Percentiles rank a stretch among this genome's conserved stretches.
Conservation (phyloP, 345 rosid species). For the Pistacia integerrima region DNA sequence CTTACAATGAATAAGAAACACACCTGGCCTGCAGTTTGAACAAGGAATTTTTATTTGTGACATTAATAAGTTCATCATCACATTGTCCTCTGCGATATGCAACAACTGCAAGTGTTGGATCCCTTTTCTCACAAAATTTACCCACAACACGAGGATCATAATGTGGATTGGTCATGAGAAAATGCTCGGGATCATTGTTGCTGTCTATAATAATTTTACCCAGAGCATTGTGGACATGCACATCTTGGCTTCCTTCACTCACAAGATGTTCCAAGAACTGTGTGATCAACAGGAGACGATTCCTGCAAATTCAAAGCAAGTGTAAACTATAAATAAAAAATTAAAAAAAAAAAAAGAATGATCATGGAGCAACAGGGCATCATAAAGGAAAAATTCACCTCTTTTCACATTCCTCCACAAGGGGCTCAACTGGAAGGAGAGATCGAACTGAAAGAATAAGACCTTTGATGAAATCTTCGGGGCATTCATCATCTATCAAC, state of each 20-base stretch:
- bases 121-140: slow-evolving; percentile 98
- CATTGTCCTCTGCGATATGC: slow-evolving; percentile 98
- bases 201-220: slow-evolving; percentile 99
- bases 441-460: slow-evolving; percentile 90
- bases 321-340: slow-evolving; percentile 10
- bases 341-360: too few relatives aligned
- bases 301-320: slow-evolving; percentile 51
- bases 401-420: slow-evolving; percentile 88
- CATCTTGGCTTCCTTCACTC: slow-evolving; percentile 99
- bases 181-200: slow-evolving; percentile 98
- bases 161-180: slow-evolving; percentile 94
- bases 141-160: slow-evolving; percentile 98
- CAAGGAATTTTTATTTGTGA: slow-evolving; percentile 93
- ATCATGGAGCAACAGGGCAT: too few relatives aligned
- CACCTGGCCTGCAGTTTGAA: slow-evolving; percentile 98
- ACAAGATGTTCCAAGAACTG: slow-evolving; percentile 99
- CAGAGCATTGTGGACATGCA: slow-evolving; percentile 97
- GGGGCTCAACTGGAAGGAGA: slow-evolving; percentile 83
- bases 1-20: slow-evolving; percentile 12
- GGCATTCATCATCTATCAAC: slow-evolving; percentile 96
- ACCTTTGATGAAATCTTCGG: slow-evolving; percentile 98
- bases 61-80: slow-evolving; percentile 95
- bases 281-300: slow-evolving; percentile 97
- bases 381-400: slow-evolving; percentile 37
- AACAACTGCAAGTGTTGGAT: slow-evolving; percentile 97